Evolutionary conservation across 2,329 filamentous ascomycete genomes (phyloP), one percentile per base, ranked within the genome.

Genomic region (Epichloe festucae): DNA sequence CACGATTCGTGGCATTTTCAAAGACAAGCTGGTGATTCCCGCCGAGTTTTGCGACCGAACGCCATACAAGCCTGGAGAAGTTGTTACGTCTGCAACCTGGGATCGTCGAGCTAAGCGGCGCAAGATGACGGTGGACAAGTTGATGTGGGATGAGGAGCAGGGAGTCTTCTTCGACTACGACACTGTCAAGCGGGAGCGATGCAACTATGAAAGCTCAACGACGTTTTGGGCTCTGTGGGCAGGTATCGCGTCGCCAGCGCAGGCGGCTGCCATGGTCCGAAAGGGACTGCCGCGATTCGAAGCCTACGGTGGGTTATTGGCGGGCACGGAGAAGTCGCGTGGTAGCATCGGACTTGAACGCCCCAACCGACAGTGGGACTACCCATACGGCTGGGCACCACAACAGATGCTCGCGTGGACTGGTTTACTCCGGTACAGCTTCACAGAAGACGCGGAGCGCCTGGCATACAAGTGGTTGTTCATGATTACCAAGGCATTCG

Each of bases 121-220:
- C 62, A 91, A 93, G 74, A 74, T 84, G 59, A 82, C 82, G 8
- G 93, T 97, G 60, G 87, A 97, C 69, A 93, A 89, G 70, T 89
- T 93, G 63, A 81, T 95, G 65, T 98, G 93, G 93, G 86, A 94
- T 64, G 85, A 91, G 58, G 76, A 87, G 58, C 82, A 87, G 65
- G 91, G 91, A 53, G 95, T 97, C 87, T 98, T 89, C 74, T 97
- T 97, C 64, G 93, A 98, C 70, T 98, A 97, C 68, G 79, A 98
- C 70, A 95, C 89, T 0, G 82, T 78, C 55, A 87, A 85, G 67
- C 81, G 89, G 64, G 70, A 89, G 68, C 87, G 86, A 61, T 89
- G 82, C 58, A 80, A 76, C 14, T 97, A 97, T 66, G 93, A 97
- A 71, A 87, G 81, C 57, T 89, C 85, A 51, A 98, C 93, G 3